Conservation (phyloP, 805 yeast genomes). For the Tetrapisispora phaffii region DNA sequence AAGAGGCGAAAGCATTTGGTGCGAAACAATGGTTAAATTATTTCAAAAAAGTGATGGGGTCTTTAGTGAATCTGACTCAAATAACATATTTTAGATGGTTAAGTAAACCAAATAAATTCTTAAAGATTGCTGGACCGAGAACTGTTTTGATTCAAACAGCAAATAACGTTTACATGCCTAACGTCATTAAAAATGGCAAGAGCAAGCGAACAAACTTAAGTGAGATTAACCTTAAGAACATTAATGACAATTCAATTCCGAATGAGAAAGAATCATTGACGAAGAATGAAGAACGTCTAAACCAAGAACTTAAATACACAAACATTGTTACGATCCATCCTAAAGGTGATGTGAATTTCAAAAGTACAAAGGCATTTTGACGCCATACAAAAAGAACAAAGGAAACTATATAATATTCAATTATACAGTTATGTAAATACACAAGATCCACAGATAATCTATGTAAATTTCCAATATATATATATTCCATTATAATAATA, state of each 20-base stretch:
- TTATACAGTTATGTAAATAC: neutral
- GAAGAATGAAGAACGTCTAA: neutral
- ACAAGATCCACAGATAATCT: neutral
- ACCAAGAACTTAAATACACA: conserved; percentile 11
- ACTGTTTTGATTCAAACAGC: conserved; percentile 23
- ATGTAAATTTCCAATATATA: neutral
- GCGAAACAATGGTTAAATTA: neutral
- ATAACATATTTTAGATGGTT: conserved; percentile 7
- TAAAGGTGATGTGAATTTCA: conserved; percentile 15
- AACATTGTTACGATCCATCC: conserved; percentile 18
- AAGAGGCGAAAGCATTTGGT: neutral
- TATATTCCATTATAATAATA: too few relatives aligned
- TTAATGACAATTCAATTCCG: neutral
- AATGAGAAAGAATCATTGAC: neutral
- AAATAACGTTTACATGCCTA: conserved; percentile 1
- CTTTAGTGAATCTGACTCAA: conserved; percentile 8
- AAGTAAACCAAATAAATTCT: conserved; percentile 18
- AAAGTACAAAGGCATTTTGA: conserved; percentile 11
- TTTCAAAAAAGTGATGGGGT: neutral
- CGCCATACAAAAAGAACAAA: too few relatives aligned
- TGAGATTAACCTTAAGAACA: neutral
- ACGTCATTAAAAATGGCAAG: neutral
- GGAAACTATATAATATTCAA: too few relatives aligned
- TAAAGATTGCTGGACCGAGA: conserved; percentile 29
- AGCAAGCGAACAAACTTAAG: neutral